Evolutionary conservation across 805 yeast genomes (phyloP).

Genomic region (Wickerhamiella parazyma): DNA sequence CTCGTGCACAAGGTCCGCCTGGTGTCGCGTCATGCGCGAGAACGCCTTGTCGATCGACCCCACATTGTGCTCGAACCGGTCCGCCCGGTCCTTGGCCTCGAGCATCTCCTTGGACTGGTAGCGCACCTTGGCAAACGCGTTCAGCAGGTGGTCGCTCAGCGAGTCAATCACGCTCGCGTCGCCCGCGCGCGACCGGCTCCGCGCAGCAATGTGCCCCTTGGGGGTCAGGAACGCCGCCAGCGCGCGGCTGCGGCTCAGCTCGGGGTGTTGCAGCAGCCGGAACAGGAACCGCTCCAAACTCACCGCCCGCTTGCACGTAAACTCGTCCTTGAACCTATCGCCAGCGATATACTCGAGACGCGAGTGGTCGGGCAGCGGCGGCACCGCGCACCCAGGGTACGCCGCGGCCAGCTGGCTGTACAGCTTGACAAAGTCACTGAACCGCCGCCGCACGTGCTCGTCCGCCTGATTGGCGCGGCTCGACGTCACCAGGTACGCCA

Average conservation of each 20-base stretch:
- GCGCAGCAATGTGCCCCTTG: conserved; percentile 6
- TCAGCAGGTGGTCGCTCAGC: conserved; percentile 82
- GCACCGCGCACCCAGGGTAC: conserved; percentile 73
- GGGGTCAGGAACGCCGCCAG: conserved; percentile 61
- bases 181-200: not conserved
- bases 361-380: conserved; percentile 89
- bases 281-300: conserved; percentile 65
- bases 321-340: conserved; percentile 74
- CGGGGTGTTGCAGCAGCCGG: conserved; percentile 63
- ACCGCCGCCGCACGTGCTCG: conserved; percentile 54
- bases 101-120: conserved; percentile 58
- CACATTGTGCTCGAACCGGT: conserved; percentile 73
- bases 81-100: conserved; percentile 69
- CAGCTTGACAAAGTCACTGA: conserved; percentile 72
- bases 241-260: conserved; percentile 52
- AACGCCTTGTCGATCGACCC: conserved; percentile 66
- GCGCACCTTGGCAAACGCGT: conserved; percentile 72
- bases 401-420: conserved; percentile 64
- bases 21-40: conserved; percentile 54
- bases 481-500: conserved; percentile 57
- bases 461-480: conserved; percentile 20
- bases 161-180: conserved; percentile 50
- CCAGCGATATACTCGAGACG: conserved; percentile 87
- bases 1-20: conserved; percentile 60
- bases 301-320: conserved; percentile 68